A percentile compares a stretch with the other conserved stretches of the same genome.
Evolutionary conservation across 2,329 filamentous ascomycete genomes (phyloP).

Genomic region (Lecanicillium sp.): DNA sequence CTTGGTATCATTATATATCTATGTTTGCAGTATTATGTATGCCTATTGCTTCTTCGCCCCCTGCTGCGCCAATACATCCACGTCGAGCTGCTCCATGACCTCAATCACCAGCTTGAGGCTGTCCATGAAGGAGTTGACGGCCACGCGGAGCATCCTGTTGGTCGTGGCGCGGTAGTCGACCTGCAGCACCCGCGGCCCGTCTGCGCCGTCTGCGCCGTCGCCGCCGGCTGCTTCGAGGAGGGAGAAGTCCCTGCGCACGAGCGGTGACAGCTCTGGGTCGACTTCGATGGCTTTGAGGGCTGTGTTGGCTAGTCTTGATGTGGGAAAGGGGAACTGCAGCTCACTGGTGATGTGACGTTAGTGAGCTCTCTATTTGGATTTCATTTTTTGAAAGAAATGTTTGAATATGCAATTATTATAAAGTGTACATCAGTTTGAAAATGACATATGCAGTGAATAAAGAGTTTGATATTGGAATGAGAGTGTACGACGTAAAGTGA

Average conservation of each 20-base stretch:
- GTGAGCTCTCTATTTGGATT: too few relatives aligned
- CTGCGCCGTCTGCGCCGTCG: constrained; percentile 12
- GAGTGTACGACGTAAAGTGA: too few relatives aligned
- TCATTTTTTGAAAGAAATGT: constrained; percentile 10
- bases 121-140: constrained; percentile 95
- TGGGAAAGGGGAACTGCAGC: constrained; percentile 75
- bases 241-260: constrained; percentile 66
- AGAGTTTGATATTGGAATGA: constrained; percentile 46
- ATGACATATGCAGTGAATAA: constrained; percentile 49
- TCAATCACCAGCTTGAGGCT: constrained; percentile 76
- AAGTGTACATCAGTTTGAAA: constrained; percentile 2
- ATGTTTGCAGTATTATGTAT: background rate
- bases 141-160: constrained; percentile 92
- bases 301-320: constrained; percentile 65
- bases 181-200: constrained; percentile 43
- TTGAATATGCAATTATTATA: constrained; percentile 15
- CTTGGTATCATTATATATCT: too few relatives aligned
- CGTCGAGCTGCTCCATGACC: constrained; percentile 85
- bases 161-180: constrained; percentile 82
- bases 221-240: constrained; percentile 30
- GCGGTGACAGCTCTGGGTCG: constrained; percentile 80
- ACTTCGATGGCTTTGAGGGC: constrained; percentile 72
- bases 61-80: constrained; percentile 57
- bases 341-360: constrained; percentile 4
- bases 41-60: constrained; percentile 4